A percentile compares a stretch with the other conserved stretches of the same genome.
Conservation (phyloP, 257 asterid species). For the Leonotis leonurus region DNA sequence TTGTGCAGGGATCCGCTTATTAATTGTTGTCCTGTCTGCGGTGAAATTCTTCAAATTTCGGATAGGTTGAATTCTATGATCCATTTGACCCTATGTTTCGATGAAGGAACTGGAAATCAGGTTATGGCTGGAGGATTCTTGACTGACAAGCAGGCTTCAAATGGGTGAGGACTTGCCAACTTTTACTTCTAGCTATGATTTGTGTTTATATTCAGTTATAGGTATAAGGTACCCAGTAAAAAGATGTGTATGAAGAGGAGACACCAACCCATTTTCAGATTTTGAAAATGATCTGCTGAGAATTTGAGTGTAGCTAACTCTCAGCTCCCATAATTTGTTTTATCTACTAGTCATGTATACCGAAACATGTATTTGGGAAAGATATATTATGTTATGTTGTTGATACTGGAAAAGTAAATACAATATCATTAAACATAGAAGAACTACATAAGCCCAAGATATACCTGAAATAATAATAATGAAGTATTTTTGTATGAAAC, state of each 20-base stretch:
- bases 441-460: too few species aligned
- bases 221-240: not conserved
- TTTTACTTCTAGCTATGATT: slow-evolving; percentile 8
- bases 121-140: slow-evolving; percentile 97
- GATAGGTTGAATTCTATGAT: slow-evolving; percentile 69
- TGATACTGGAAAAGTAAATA: too few species aligned
- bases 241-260: not conserved
- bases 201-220: slow-evolving; percentile 14
- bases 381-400: too few species aligned
- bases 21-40: slow-evolving; percentile 96
- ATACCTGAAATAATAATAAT: too few species aligned
- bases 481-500: slow-evolving; percentile 14
- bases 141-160: slow-evolving; percentile 95
- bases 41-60: slow-evolving; percentile 74
- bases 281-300: slow-evolving; percentile 11
- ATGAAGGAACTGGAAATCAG: slow-evolving; percentile 97
- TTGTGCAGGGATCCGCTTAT: slow-evolving; percentile 73
- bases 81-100: slow-evolving; percentile 93
- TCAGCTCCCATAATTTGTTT: not conserved
- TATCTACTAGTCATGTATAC: slow-evolving; percentile 4
- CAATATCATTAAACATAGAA: too few species aligned
- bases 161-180: slow-evolving; percentile 56
- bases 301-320: not conserved
- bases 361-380: too few species aligned
- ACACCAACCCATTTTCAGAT: not conserved